Evolutionary conservation across 257 asterid species (phyloP).

Genomic region (Paraleonurus japonicus): DNA sequence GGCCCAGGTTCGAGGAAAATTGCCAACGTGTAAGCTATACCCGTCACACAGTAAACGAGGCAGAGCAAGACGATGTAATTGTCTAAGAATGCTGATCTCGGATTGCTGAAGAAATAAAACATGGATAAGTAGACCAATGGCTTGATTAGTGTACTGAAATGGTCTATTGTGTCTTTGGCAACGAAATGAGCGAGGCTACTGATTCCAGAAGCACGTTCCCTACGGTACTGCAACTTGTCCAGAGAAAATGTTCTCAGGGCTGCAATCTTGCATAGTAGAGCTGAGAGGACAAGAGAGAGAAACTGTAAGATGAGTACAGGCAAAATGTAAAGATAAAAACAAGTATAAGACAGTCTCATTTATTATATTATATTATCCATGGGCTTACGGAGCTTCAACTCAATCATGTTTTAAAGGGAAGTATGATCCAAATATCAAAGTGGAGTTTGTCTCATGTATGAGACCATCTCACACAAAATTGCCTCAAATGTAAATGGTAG

Average conservation of each 20-base stretch:
- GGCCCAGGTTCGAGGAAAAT: constrained; percentile 73
- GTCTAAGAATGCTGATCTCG: constrained; percentile 60
- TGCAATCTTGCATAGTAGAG: constrained; percentile 62
- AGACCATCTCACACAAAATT: too few relatives aligned
- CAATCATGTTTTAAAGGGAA: too few relatives aligned
- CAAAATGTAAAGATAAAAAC: not conserved
- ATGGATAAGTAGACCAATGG: constrained; percentile 70
- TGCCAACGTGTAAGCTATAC: constrained; percentile 64
- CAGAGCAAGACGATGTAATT: constrained; percentile 66
- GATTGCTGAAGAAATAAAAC: constrained; percentile 72
- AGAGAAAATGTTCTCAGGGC: constrained; percentile 67
- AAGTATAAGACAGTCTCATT: too few relatives aligned
- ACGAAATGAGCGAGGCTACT: constrained; percentile 70
- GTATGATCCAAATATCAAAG: too few relatives aligned
- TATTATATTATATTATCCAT: too few relatives aligned
- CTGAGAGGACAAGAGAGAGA: constrained; percentile 27
- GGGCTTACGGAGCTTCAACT: too few relatives aligned
- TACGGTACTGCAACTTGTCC: constrained; percentile 57
- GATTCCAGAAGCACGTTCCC: constrained; percentile 75
- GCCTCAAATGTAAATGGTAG: not conserved
- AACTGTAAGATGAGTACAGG: not conserved
- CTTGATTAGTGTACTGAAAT: constrained; percentile 60
- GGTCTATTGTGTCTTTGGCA: constrained; percentile 74
- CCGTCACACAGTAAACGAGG: constrained; percentile 69
- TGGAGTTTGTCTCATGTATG: too few relatives aligned